These are phyloP conservation scores for Mortierella sp. DNA, from an alignment of 371 early-diverging fungal genomes.

Conservation along the genomic window DNA sequence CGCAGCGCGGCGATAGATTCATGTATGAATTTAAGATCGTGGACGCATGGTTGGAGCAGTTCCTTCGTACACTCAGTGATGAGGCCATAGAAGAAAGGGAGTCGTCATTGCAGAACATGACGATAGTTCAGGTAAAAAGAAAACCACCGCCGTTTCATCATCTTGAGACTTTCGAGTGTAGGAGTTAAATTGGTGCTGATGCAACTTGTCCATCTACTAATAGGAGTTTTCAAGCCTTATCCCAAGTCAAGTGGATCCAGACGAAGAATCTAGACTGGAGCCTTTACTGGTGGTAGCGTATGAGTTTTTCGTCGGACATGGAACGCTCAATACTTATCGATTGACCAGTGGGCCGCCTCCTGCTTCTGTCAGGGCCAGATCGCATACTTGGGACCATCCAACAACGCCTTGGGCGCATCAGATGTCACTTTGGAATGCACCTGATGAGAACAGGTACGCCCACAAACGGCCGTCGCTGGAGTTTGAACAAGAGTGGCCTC, in stretches of 20 bases:
- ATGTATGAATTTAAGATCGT: slow-evolving; percentile 68
- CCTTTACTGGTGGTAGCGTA: slow-evolving; percentile 40
- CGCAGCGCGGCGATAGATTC: slow-evolving; percentile 58
- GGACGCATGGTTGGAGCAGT: slow-evolving; percentile 70
- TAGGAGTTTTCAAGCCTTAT: slow-evolving; percentile 18
- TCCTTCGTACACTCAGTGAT: slow-evolving; percentile 47
- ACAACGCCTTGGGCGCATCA: slow-evolving; percentile 7
- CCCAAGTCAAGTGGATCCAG: neutral
- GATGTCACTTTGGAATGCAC: slow-evolving; percentile 9
- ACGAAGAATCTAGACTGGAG: slow-evolving; percentile 3
- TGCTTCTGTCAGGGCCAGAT: slow-evolving; percentile 32
- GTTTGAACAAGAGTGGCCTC: slow-evolving; percentile 37
- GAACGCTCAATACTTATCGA: slow-evolving; percentile 20
- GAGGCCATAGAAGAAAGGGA: slow-evolving; percentile 17
- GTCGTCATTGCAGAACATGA: slow-evolving; percentile 32
- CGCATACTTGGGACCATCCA: slow-evolving; percentile 45
- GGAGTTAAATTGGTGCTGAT: too few species aligned
- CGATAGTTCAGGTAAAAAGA: slow-evolving; percentile 39
- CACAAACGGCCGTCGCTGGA: slow-evolving; percentile 21
- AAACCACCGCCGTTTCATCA: neutral
- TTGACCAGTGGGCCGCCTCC: slow-evolving; percentile 31
- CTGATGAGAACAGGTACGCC: neutral
- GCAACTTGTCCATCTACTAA: neutral
- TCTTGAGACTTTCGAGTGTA: neutral
- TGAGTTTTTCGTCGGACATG: slow-evolving; percentile 34